Evolutionary conservation across 108 stramenopile species (phyloP), one percentile per base, ranked within the genome.

Genomic region (Phaeodactylum tricornutum): DNA sequence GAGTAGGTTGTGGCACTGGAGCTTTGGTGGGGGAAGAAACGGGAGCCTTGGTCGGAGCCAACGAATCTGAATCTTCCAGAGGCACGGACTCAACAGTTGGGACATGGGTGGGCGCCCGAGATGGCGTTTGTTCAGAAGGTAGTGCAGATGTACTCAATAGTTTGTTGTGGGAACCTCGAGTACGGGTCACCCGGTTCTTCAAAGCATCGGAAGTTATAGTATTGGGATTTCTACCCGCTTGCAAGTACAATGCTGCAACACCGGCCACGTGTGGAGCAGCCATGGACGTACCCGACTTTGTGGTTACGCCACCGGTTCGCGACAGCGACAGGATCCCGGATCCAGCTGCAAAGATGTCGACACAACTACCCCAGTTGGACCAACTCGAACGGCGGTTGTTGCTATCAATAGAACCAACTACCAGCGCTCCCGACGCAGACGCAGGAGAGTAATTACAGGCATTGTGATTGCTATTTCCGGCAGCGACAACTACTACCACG

Each of bases 241-340:
- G 24, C 20, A 45, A 25, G 26, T 45, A 45, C 48, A 77, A 57
- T 0, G 87, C 87, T 8, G 74, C 74, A 19, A 74, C 75, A 29
- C 78, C 87, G 0, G 81, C 63, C 4, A 88, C 81, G 33, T 84
- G 82, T 14, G 82, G 77, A 8, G 61, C 42, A 9, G 82, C 77
- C 74, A 78, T 81, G 22, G 59, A 66, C 15, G 75, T 77, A 9
- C 75, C 74, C 44, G 52, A 47, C 37, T 46, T 22, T 43, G 34
- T 1, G 27, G n/a, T n/a, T n/a, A n/a, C n/a, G n/a, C n/a, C n/a
- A n/a, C n/a, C n/a, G n/a, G n/a, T n/a, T n/a, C n/a, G n/a, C n/a
- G n/a, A n/a, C 1, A 52, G 29, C 1, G 61, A 55, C 2, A 59
- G 22, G 23, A 79, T 55, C 5, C 54, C 37, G 6, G 57, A 58